These are phyloP conservation scores for Schrenkiella parvula DNA, from an alignment of 345 rosid species.

Conservation along the genomic window DNA sequence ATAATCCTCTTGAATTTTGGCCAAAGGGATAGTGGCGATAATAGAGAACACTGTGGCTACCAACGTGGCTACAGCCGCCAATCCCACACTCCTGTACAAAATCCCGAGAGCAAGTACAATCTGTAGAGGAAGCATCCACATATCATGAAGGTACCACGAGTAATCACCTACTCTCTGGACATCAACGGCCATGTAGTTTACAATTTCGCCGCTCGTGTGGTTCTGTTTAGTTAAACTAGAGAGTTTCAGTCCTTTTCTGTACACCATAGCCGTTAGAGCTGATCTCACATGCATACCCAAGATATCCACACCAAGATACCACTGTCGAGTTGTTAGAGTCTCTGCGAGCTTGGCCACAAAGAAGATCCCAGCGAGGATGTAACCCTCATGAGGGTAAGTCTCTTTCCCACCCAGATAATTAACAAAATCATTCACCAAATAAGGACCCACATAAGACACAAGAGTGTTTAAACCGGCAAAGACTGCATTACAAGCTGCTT, in stretches of 20 bases:
- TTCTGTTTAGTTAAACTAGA: neutral
- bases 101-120: neutral
- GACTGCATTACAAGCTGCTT: neutral
- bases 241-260: neutral
- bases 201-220: neutral
- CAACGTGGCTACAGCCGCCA: neutral
- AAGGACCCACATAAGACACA: neutral
- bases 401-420: neutral
- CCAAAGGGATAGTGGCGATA: neutral
- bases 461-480: neutral
- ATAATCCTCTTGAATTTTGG: neutral
- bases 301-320: neutral
- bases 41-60: neutral
- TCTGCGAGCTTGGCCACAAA: neutral
- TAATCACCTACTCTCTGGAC: neutral
- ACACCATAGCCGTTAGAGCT: neutral
- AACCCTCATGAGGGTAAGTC: neutral
- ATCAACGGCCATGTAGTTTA: neutral
- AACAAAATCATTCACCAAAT: neutral
- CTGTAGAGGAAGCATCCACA: neutral
- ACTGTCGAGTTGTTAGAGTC: neutral
- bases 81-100: neutral
- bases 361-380: neutral
- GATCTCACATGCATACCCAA: neutral
- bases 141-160: neutral